Conservation (phyloP, 2,329 filamentous ascomycete genomes). For the Fusarium pilosicola region DNA sequence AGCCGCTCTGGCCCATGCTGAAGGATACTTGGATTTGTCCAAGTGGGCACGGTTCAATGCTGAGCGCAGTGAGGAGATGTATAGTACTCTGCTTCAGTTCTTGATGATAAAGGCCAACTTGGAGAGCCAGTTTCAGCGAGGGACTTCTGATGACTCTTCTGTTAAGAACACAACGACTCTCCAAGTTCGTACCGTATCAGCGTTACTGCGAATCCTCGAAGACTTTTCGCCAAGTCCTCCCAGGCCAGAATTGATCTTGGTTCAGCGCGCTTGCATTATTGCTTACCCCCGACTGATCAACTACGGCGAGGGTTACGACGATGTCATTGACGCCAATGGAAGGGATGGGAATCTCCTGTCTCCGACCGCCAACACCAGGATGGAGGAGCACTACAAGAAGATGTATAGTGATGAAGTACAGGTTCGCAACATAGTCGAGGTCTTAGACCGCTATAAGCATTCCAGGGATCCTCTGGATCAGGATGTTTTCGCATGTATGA, state of each 20-base stretch:
- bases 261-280: conserved; percentile 90
- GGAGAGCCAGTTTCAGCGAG: conserved; percentile 78
- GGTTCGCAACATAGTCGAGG: conserved; percentile 84
- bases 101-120: conserved; percentile 84
- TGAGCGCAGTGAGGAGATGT: conserved; percentile 73
- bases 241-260: conserved; percentile 75
- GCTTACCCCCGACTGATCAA: conserved; percentile 96
- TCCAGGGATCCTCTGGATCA: conserved; percentile 87
- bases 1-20: conserved; percentile 84
- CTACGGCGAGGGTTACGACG: conserved; percentile 91
- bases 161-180: conserved; percentile 76
- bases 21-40: conserved; percentile 80
- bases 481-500: conserved; percentile 98
- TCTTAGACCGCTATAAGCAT: conserved; percentile 86
- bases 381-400: conserved; percentile 97
- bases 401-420: conserved; percentile 96
- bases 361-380: conserved; percentile 81
- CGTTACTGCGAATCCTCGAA: conserved; percentile 81
- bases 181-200: conserved; percentile 85
- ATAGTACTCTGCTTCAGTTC: conserved; percentile 79
- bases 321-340: conserved; percentile 88
- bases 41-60: conserved; percentile 81
- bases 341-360: conserved; percentile 84
- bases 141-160: conserved; percentile 65
- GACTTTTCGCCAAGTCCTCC: conserved; percentile 70